phyloP scores from a whole-genome alignment of 169 alveolate species.

The Cystoisospora suis region DNA sequence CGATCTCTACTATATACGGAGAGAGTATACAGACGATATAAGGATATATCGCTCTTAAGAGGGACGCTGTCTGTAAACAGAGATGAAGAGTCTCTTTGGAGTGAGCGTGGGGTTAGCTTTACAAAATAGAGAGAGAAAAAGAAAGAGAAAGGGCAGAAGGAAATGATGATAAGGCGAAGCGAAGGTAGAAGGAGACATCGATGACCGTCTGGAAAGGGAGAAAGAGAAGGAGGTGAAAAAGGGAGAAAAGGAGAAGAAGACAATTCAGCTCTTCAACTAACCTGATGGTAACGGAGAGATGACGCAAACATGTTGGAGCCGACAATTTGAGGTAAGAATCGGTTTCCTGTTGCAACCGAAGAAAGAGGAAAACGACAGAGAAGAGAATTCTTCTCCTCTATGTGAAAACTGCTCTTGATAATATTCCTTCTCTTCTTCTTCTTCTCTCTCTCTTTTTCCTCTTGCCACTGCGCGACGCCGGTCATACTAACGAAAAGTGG shows the following conservation, averaged over 20 bases:
- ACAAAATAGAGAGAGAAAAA: neutral
- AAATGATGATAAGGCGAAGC: neutral
- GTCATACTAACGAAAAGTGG: no score
- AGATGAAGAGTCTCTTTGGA: no score
- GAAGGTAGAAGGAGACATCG: neutral
- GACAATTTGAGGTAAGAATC: neutral
- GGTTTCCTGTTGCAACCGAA: neutral
- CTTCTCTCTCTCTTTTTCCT: neutral
- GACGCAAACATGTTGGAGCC: slow-evolving; percentile 1
- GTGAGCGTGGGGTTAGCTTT: no score
- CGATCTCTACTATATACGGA: neutral
- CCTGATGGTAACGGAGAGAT: neutral
- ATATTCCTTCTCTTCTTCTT: neutral
- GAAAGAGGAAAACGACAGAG: neutral
- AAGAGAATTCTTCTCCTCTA: neutral
- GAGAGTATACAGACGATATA: no score
- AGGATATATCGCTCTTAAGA: no score
- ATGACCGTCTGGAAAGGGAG: neutral
- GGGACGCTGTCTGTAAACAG: no score
- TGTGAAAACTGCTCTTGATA: no score
- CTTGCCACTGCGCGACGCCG: neutral
- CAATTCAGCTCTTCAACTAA: neutral
- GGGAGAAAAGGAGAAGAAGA: neutral
- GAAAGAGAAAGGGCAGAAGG: neutral
- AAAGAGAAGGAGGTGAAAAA: neutral